Evolutionary conservation across 176 grass and related monocot genomes (phyloP).

Genomic region (Oryza meyeriana): DNA sequence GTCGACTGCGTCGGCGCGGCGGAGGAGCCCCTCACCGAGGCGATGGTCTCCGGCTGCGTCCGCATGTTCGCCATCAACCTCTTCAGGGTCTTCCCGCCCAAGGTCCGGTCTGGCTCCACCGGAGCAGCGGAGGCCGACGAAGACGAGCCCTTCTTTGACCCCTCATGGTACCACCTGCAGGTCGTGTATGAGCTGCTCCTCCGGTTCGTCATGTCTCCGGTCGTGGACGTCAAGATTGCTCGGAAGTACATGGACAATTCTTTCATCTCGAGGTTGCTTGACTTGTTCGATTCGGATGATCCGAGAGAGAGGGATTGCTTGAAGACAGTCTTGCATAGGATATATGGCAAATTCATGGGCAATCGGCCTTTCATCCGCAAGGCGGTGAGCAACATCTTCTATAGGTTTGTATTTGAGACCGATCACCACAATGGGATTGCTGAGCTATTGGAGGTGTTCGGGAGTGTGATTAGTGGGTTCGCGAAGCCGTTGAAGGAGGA

Average conservation of each 20-base stretch:
- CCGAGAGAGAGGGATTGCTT: slow-evolving; percentile 90
- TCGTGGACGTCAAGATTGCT: slow-evolving; percentile 77
- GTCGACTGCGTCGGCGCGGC: slow-evolving; percentile 59
- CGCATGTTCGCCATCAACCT: slow-evolving; percentile 91
- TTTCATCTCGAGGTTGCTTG: slow-evolving; percentile 75
- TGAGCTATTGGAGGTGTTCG: slow-evolving; percentile 78
- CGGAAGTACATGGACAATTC: slow-evolving; percentile 80
- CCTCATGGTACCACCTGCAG: slow-evolving; percentile 93
- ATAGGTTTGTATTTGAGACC: slow-evolving; percentile 72
- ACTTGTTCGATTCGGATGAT: slow-evolving; percentile 89
- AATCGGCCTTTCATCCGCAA: slow-evolving; percentile 74
- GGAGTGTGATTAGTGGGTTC: slow-evolving; percentile 81
- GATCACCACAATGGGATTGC: slow-evolving; percentile 81
- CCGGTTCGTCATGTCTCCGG: slow-evolving; percentile 64
- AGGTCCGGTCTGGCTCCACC: slow-evolving; percentile 33
- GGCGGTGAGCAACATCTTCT: slow-evolving; percentile 85
- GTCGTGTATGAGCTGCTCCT: slow-evolving; percentile 86
- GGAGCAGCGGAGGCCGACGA: slow-evolving; percentile 54
- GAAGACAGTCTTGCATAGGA: slow-evolving; percentile 73
- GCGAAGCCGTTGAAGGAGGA: slow-evolving; percentile 84
- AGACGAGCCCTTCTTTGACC: slow-evolving; percentile 83
- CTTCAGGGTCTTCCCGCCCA: slow-evolving; percentile 90
- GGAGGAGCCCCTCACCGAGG: slow-evolving; percentile 71
- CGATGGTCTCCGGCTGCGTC: slow-evolving; percentile 66
- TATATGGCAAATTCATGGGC: slow-evolving; percentile 89